Evolutionary conservation across 805 yeast species (phyloP).

Genomic region (Wickerhamiella siamensis): DNA sequence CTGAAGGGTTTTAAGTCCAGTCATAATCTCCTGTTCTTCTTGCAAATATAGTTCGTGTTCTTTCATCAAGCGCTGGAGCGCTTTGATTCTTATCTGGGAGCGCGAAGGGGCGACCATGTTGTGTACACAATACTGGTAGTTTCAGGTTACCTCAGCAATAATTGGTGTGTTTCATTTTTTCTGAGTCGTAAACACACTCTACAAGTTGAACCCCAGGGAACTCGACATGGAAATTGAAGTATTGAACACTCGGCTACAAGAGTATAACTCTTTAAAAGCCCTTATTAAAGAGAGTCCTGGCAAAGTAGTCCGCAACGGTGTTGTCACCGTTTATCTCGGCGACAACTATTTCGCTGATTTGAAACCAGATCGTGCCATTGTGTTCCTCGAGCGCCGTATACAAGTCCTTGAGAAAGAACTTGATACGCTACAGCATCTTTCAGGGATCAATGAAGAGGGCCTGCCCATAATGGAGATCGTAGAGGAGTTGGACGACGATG

Average conservation of each 20-base stretch:
- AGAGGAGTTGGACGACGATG: slow-evolving; percentile 79
- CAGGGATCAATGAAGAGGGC: slow-evolving; percentile 30
- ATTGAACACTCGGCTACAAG: slow-evolving; percentile 4
- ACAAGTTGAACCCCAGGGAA: too few relatives aligned
- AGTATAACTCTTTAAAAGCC: slow-evolving; percentile 6
- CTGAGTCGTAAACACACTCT: too few relatives aligned
- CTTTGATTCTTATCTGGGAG: slow-evolving; percentile 55
- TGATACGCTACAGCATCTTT: slow-evolving; percentile 7
- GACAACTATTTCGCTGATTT: slow-evolving; percentile 22
- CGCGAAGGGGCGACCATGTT: slow-evolving; percentile 50
- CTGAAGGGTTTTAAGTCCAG: slow-evolving; percentile 32
- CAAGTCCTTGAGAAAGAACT: slow-evolving; percentile 8
- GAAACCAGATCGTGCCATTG: slow-evolving; percentile 10
- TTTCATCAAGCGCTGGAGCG: slow-evolving; percentile 52
- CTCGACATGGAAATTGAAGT: neutral
- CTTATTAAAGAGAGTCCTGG: neutral
- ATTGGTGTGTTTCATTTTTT: too few relatives aligned
- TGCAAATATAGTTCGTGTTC: slow-evolving; percentile 48
- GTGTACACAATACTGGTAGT: neutral
- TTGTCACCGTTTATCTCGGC: slow-evolving; percentile 18
- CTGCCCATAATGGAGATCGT: slow-evolving; percentile 67
- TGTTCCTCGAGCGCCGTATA: slow-evolving; percentile 14
- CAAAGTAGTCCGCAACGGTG: slow-evolving; percentile 1
- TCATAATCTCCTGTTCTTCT: slow-evolving; percentile 43
- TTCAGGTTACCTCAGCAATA: neutral